phyloP scores from a whole-genome alignment of 164 flowering plant species.

The Aristolochia contorta region DNA sequence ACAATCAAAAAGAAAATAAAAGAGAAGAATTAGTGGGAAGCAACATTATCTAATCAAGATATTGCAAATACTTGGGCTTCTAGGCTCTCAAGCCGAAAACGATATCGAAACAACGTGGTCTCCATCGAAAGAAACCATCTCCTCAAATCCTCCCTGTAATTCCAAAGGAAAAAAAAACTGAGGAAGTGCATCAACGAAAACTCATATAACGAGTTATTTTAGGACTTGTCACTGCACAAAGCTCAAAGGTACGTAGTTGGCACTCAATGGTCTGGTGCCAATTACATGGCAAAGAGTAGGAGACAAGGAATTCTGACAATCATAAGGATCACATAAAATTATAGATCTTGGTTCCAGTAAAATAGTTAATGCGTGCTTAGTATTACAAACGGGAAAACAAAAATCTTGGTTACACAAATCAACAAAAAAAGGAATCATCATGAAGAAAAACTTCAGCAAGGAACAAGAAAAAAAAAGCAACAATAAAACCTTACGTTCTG shows the following conservation, averaged over 20 bases:
- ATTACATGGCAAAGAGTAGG: too few species aligned
- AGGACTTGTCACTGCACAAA: neutral
- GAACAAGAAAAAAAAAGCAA: neutral
- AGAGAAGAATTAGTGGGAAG: neutral
- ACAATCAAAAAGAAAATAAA: neutral
- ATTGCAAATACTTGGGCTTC: slow-evolving; percentile 53
- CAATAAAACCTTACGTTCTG: slow-evolving; percentile 46
- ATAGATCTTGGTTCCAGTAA: too few species aligned
- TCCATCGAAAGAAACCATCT: slow-evolving; percentile 92
- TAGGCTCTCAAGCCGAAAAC: slow-evolving; percentile 34
- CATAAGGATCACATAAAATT: too few species aligned
- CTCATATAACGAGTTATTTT: too few species aligned
- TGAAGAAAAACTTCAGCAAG: neutral
- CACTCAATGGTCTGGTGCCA: too few species aligned
- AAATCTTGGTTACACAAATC: too few species aligned
- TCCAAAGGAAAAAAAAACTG: neutral
- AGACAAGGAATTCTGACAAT: too few species aligned
- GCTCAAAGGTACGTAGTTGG: too few species aligned
- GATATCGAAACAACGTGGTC: slow-evolving; percentile 63
- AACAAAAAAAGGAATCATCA: neutral
- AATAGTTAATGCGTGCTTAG: too few species aligned
- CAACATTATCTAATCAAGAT: neutral
- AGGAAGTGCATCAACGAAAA: too few species aligned
- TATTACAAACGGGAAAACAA: too few species aligned
- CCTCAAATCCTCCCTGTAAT: slow-evolving; percentile 68